A percentile compares a stretch with the other conserved stretches of the same genome.
Conservation (phyloP, 495 filamentous ascomycete genomes). For the Tricharina praecox region DNA sequence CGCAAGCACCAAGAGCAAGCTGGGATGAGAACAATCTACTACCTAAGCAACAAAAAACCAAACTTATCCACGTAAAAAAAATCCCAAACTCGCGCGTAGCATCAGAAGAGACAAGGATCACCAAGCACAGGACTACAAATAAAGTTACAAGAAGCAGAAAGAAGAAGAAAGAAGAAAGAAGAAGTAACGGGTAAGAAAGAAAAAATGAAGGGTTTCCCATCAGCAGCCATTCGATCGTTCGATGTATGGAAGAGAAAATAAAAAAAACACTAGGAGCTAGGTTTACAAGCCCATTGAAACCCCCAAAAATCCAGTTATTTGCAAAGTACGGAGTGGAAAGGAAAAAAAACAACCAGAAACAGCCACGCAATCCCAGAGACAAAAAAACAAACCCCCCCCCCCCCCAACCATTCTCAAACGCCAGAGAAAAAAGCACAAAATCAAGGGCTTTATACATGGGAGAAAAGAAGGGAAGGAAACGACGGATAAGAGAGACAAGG, state of each 20-base stretch:
- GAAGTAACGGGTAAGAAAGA: not conserved
- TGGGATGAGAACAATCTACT: too few species aligned
- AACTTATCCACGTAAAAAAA: too few species aligned
- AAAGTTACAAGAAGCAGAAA: not conserved
- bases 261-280: too few species aligned
- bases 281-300: too few species aligned
- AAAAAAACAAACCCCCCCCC: not conserved
- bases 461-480: not conserved
- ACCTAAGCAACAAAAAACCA: too few species aligned
- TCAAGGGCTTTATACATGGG: conserved; percentile 1
- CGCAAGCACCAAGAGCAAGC: too few species aligned
- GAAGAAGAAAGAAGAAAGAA: not conserved
- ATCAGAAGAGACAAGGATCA: too few species aligned
- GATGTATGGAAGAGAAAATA: not conserved
- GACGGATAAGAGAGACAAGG: not conserved
- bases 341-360: too few species aligned
- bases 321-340: too few species aligned
- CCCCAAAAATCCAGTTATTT: too few species aligned
- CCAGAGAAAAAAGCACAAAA: not conserved
- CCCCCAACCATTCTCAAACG: conserved; percentile 1
- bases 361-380: not conserved
- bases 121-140: too few species aligned
- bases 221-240: not conserved
- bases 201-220: not conserved
- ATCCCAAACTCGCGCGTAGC: too few species aligned